Conservation (phyloP, 2,329 filamentous ascomycete species). For the Xylariaceae sp. region DNA sequence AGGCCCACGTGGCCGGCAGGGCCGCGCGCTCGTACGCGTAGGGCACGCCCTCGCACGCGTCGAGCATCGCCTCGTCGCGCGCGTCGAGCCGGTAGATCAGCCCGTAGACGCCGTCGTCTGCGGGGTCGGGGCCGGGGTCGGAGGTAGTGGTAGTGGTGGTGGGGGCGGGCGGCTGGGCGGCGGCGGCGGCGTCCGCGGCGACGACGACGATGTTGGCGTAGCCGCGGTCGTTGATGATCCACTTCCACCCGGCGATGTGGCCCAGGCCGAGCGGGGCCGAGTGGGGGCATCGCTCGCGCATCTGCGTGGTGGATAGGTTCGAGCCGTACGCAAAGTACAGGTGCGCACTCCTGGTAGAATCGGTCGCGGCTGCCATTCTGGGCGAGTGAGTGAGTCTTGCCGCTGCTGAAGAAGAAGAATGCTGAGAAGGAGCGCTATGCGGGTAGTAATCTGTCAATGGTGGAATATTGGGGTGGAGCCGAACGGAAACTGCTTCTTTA, state of each 20-base stretch:
- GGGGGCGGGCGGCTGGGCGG: neutral
- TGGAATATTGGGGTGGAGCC: too few relatives aligned
- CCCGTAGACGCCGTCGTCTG: conserved; percentile 53
- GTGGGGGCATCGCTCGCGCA: conserved; percentile 53
- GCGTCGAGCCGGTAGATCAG: conserved; percentile 45
- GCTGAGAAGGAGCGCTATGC: too few relatives aligned
- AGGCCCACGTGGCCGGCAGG: conserved; percentile 16
- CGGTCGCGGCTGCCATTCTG: too few relatives aligned
- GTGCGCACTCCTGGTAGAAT: neutral
- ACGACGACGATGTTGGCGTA: conserved; percentile 57
- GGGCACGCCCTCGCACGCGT: conserved; percentile 56
- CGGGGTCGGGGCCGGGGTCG: conserved; percentile 8
- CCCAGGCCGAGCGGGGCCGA: conserved; percentile 51
- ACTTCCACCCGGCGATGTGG: conserved; percentile 47
- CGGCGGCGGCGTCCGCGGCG: neutral
- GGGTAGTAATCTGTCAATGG: too few relatives aligned
- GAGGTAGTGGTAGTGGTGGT: too few relatives aligned
- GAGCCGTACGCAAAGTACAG: conserved; percentile 66
- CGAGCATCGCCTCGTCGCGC: conserved; percentile 44
- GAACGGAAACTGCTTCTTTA: too few relatives aligned
- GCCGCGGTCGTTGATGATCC: conserved; percentile 60
- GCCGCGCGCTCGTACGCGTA: conserved; percentile 44
- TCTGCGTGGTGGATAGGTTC: conserved; percentile 60
- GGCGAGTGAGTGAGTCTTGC: too few relatives aligned
- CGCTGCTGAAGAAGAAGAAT: too few relatives aligned